These are phyloP conservation scores for Danielia reshetovae DNA, from an alignment of 805 yeast genomes.

Conservation along the genomic window DNA sequence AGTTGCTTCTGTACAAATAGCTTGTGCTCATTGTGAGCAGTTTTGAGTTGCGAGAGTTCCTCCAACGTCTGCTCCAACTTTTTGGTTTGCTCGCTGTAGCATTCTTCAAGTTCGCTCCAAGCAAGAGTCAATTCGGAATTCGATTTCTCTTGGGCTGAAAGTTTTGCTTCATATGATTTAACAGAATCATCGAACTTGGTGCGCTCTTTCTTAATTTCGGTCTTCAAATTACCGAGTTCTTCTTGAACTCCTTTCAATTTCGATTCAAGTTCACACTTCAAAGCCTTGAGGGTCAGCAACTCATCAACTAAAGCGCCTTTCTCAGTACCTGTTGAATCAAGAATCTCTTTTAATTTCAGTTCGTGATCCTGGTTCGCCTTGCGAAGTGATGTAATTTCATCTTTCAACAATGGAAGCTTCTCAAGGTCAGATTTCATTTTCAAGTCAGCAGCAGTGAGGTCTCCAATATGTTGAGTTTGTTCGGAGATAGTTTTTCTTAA, in stretches of 20 bases:
- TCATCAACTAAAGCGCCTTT: not conserved
- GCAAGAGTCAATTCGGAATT: conserved; percentile 19
- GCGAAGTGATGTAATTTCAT: not conserved
- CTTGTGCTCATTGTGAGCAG: too few relatives aligned
- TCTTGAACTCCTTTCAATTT: not conserved
- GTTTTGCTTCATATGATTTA: conserved; percentile 1
- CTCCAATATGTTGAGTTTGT: not conserved
- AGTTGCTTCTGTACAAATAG: conserved; percentile 35
- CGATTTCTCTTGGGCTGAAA: conserved; percentile 20
- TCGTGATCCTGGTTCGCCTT: not conserved
- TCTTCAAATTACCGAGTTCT: not conserved
- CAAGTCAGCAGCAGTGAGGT: not conserved
- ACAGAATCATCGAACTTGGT: not conserved
- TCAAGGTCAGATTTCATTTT: not conserved
- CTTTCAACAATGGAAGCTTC: not conserved
- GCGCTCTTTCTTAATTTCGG: not conserved
- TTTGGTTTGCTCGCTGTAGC: too few relatives aligned
- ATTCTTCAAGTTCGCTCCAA: too few relatives aligned
- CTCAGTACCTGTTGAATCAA: not conserved
- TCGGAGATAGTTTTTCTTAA: conserved; percentile 19
- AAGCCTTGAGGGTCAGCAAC: not conserved
- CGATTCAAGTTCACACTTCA: not conserved
- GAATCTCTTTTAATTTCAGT: not conserved
- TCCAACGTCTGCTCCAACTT: conserved; percentile 2
- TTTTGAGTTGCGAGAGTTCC: conserved; percentile 1